phyloP scores from a whole-genome alignment of 2,329 filamentous ascomycete species.

The Diaporthe longicolla region DNA sequence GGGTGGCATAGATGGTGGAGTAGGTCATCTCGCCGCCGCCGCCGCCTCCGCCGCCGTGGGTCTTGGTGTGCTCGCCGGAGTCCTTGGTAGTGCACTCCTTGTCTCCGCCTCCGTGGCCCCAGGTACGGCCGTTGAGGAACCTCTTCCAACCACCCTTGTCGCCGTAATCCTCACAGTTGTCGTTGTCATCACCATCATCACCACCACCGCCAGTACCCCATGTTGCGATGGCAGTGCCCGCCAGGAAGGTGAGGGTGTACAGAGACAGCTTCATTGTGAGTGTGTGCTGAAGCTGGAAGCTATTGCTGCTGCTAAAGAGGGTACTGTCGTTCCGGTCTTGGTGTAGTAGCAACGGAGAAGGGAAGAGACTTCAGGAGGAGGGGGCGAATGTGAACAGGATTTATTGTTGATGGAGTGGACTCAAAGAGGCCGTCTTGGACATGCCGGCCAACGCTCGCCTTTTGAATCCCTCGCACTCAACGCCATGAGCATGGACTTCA shows the following conservation, averaged over 20 bases:
- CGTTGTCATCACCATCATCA: background rate
- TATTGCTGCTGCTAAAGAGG: constrained; percentile 6
- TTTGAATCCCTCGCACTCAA: background rate
- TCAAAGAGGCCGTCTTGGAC: too few species aligned
- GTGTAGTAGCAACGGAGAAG: constrained; percentile 6
- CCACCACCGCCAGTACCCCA: constrained; percentile 4
- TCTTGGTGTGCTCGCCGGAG: background rate
- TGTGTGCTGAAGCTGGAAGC: background rate
- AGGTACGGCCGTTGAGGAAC: constrained; percentile 26
- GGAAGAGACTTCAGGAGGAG: background rate
- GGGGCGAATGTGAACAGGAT: background rate
- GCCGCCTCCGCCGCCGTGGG: constrained; percentile 13
- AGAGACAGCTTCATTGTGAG: constrained; percentile 24
- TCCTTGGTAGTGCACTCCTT: constrained; percentile 15
- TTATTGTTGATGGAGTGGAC: background rate
- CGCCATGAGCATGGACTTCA: constrained; percentile 30
- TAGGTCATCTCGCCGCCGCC: constrained; percentile 44
- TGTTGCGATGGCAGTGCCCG: constrained; percentile 13
- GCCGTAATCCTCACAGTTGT: constrained; percentile 20
- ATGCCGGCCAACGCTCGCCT: background rate
- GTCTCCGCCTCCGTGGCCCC: constrained; percentile 25
- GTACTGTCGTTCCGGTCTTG: background rate
- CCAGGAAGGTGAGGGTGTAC: constrained; percentile 3
- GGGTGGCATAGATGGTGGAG: constrained; percentile 57
- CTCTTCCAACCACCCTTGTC: constrained; percentile 31